Base-by-base conservation (phyloP, 2,329 filamentous ascomycete genomes). In the Nectriaceae sp. region DNA sequence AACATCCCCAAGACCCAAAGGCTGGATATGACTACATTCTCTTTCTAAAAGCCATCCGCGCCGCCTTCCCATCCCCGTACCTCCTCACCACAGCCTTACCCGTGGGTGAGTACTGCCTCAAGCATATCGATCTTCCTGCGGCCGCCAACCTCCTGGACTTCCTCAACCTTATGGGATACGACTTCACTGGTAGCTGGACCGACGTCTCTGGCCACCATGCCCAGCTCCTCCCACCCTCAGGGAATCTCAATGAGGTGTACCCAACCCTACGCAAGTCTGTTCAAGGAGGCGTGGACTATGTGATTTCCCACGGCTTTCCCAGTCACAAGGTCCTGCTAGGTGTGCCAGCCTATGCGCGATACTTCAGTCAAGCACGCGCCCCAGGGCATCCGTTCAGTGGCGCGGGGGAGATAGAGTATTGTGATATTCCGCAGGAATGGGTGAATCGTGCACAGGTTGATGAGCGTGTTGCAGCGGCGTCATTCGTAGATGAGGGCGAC, bases 111-210 rank as follows among this genome's bases (percentile, higher is more conserved):
- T 87, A 83, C 74, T 80, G 78, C 13, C 72, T 88, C 18, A 73
- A 73, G 52, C 72, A 86, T 60, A 83, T 88, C 60, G 75, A 85
- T 53, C 69, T 87, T 4, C 56, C 59, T 3, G 69, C 73, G 11
- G 78, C 80, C 2, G 72, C 77, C 2, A 56, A 70, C 3, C 69
- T 80, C 31, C 73, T 88, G 39, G 83, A 88, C 63, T 73, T 80
- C 58, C 69, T 88, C 52, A 87, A 88, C 59, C 71, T 88, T 38
- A 88, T 88, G 85, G 75, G 78, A 11, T 88, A 88, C 61, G 85
- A 88, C 64, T 87, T 87, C 56, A 75, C 78, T 0, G 85, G 85
- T 0, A 75, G 81, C 6, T 88, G 84, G 85, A 77, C 76, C 2
- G 65, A 73, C 19, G 75, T 79, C 22, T 79, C 77, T 10, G 85